Conservation (phyloP, 257 asterid species). For the Sherardia arvensis region DNA sequence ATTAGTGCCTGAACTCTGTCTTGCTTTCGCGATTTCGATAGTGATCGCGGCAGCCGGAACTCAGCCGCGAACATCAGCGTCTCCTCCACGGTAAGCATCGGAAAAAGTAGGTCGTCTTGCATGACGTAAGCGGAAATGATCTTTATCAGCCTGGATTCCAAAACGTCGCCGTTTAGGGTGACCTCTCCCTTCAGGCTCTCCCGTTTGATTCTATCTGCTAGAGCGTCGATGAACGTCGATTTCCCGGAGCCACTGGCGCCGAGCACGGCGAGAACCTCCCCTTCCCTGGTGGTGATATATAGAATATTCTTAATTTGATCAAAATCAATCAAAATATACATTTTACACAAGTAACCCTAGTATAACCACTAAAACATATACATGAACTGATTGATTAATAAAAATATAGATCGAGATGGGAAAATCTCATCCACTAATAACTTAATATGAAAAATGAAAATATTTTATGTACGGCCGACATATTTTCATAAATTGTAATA, state of each 20-base stretch:
- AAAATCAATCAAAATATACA: too few relatives aligned
- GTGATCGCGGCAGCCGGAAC: constrained; percentile 26
- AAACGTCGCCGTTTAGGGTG: constrained; percentile 24
- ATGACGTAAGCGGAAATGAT: constrained; percentile 36
- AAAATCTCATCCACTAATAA: too few relatives aligned
- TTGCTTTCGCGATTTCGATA: constrained; percentile 23
- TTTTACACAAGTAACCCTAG: too few relatives aligned
- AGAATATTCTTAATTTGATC: too few relatives aligned
- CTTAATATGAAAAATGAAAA: too few relatives aligned
- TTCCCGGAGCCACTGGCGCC: constrained; percentile 44
- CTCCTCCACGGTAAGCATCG: constrained; percentile 40
- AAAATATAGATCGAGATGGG: too few relatives aligned
- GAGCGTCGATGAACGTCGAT: constrained; percentile 36
- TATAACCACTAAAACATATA: too few relatives aligned
- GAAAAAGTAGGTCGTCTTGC: constrained; percentile 41
- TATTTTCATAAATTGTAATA: too few relatives aligned
- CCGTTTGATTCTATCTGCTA: constrained; percentile 24
- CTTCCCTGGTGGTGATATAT: too few relatives aligned
- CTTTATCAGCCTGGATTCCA: constrained; percentile 29
- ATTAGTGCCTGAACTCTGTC: constrained; percentile 28
- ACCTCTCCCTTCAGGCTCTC: constrained; percentile 29
- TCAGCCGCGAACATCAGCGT: constrained; percentile 41
- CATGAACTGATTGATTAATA: too few relatives aligned
- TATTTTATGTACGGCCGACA: too few relatives aligned
- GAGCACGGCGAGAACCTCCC: constrained; percentile 34